Conservation (phyloP, 176 grass and related monocot species). For the Otatea glauca region DNA sequence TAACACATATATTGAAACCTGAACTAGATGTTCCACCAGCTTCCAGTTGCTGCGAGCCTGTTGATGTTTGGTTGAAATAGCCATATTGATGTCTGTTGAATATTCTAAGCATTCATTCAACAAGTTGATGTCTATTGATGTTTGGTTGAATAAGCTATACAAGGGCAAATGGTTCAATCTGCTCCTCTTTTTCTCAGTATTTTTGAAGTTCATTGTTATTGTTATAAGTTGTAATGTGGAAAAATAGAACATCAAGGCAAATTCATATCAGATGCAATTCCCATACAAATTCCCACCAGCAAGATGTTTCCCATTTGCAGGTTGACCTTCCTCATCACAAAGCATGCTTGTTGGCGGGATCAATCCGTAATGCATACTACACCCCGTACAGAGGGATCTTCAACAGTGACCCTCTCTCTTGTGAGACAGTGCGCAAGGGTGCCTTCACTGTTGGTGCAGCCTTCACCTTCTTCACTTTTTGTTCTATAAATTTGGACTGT, state of each 20-base stretch:
- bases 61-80: too few relatives aligned
- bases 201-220: not conserved
- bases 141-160: not conserved
- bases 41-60: constrained; percentile 23
- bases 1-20: not conserved
- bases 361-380: constrained; percentile 85
- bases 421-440: constrained; percentile 83
- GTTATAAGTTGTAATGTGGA: too few relatives aligned
- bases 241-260: too few relatives aligned
- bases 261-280: too few relatives aligned
- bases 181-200: not conserved
- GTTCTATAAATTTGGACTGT: too few relatives aligned
- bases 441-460: constrained; percentile 81
- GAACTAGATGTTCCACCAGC: not conserved
- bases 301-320: constrained; percentile 42
- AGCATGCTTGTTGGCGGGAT: constrained; percentile 75
- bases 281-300: too few relatives aligned
- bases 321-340: constrained; percentile 77
- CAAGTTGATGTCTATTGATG: not conserved
- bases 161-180: not conserved
- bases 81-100: not conserved
- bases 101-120: constrained; percentile 6
- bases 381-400: constrained; percentile 72
- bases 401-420: constrained; percentile 47
- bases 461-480: constrained; percentile 90